Conservation (phyloP, 202 grass and related monocot genomes). For the Zoysia matrella region DNA sequence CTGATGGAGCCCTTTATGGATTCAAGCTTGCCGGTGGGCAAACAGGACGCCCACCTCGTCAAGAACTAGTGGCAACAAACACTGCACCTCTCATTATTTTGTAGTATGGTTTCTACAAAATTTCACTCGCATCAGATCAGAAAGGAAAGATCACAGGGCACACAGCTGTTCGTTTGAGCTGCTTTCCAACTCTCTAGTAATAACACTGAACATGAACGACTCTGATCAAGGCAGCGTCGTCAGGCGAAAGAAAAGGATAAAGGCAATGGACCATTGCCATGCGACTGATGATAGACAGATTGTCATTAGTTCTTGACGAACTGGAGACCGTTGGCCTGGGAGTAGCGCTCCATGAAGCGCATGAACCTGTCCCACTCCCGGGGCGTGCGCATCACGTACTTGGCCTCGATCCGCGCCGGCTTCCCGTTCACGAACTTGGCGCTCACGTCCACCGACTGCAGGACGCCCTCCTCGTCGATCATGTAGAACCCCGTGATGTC, state of each 20-base stretch:
- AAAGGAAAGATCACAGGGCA: neutral
- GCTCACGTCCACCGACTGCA: conserved; percentile 86
- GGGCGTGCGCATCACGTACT: conserved; percentile 83
- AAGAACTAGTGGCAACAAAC: neutral
- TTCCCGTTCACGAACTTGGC: conserved; percentile 78
- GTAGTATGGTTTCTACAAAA: conserved; percentile 27
- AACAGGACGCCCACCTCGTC: neutral
- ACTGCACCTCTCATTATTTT: neutral
- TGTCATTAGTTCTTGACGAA: conserved; percentile 73
- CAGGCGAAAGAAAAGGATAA: neutral
- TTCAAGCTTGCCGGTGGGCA: neutral
- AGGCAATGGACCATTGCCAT: conserved; percentile 18
- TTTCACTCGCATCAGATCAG: neutral
- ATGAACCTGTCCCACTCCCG: conserved; percentile 95
- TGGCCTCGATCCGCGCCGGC: conserved; percentile 63
- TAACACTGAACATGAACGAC: neutral
- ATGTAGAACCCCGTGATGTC: conserved; percentile 89
- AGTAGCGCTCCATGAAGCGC: conserved; percentile 99
- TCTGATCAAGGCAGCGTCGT: neutral
- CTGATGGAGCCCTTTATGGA: neutral
- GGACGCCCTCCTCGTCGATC: conserved; percentile 81
- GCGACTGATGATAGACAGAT: neutral
- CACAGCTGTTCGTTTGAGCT: neutral
- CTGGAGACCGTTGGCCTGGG: conserved; percentile 88
- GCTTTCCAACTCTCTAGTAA: neutral